These are phyloP conservation scores for Solanum corneliomulleri DNA, from an alignment of 257 asterid genomes.

Conservation along the genomic window DNA sequence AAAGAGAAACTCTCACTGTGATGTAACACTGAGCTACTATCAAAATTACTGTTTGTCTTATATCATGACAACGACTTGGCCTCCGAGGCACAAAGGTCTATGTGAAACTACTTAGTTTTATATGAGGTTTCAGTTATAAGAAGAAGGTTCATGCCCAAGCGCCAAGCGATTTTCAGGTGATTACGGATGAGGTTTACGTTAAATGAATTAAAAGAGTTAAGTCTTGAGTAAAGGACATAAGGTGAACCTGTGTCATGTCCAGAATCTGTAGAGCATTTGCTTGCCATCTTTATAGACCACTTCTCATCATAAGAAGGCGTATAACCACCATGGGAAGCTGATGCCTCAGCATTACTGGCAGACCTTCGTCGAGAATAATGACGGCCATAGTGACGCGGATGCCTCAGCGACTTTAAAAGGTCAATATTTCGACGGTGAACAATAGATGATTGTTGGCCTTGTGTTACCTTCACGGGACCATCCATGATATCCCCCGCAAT, in stretches of 20 bases:
- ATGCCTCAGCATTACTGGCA: constrained; percentile 36
- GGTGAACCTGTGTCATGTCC: constrained; percentile 1
- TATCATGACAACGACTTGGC: background rate
- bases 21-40: background rate
- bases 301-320: constrained; percentile 24
- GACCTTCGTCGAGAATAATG: constrained; percentile 66
- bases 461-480: constrained; percentile 35
- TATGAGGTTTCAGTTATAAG: background rate
- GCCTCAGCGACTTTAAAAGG: constrained; percentile 37
- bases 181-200: background rate
- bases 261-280: constrained; percentile 23
- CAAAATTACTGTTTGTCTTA: background rate
- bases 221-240: background rate
- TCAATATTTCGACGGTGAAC: constrained; percentile 41
- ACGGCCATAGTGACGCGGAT: constrained; percentile 62
- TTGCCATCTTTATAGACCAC: constrained; percentile 37
- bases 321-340: constrained; percentile 50
- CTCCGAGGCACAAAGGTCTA: background rate
- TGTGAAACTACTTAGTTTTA: background rate
- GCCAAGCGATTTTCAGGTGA: too few species aligned
- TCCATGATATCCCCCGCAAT: constrained; percentile 33
- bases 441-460: constrained; percentile 26
- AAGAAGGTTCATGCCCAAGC: background rate
- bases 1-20: background rate
- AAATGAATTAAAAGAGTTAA: background rate